Evolutionary conservation across 371 early-diverging fungal species (phyloP), one percentile per base, ranked within the genome.

Genomic region (Mucor lusitanicus): DNA sequence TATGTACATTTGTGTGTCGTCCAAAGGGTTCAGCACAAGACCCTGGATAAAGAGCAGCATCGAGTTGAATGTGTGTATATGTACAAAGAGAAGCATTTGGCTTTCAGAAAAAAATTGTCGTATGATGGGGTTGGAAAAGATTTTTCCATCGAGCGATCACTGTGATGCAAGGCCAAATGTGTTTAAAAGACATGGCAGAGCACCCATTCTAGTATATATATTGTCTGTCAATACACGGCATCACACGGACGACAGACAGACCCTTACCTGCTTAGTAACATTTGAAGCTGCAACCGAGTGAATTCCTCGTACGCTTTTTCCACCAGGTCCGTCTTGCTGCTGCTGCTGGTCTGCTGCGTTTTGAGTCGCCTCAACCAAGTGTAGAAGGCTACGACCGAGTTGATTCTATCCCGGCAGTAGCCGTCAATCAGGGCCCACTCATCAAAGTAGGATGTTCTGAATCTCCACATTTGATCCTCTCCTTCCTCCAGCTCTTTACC

Each of bases 371-470:
- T 87, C 40, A 95, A 84, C 73, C 95, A 95, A n/a, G 84, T 83
- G 71, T 93, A 96, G 68, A 96, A 95, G 64, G 93, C 94, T 66
- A 91, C 89, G 9, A 88, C 93, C 11, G 95, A 88, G 8, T 92
- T 87, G 8, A 96, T 67, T 2, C 94, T 83, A 74, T 93, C 94
- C 12, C 94, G 88, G 72, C 96, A 96, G 56, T 84, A 81, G 7
- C 80, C 77, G 63, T 95, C 95, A 40, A 95, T 89, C 32, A 90
- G 88, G 15, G 85, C 77, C 93, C 94, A 94, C 13, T 91, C 88
- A 64, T 87, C 85, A 35, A 79, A 73, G 28, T 88, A 85, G 1
- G 92, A 87, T 46, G 92, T 85, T 21, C 87, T 83, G 74, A 94
- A 94, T 55, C 89, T 85, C 74, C 89, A 92, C 3, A 55, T 15